Evolutionary conservation across 2,329 filamentous ascomycete species (phyloP).

Genomic region (Ceratocystis diversiconidia): DNA sequence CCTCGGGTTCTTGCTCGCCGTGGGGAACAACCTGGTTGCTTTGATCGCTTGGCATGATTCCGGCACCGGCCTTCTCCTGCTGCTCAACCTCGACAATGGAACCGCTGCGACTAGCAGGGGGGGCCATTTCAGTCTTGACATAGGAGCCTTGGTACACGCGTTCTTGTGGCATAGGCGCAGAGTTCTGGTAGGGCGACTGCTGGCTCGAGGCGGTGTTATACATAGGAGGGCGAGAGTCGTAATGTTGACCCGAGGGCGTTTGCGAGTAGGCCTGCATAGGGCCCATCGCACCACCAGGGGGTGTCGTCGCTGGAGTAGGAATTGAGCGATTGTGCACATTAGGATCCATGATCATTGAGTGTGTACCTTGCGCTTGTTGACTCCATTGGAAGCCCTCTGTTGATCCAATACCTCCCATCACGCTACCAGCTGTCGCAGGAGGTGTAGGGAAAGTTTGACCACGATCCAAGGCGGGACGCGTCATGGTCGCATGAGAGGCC

Average conservation of each 20-base stretch:
- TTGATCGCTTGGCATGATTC: constrained; percentile 40
- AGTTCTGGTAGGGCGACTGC: constrained; percentile 56
- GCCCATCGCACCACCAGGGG: constrained; percentile 62
- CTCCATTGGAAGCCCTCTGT: constrained; percentile 73
- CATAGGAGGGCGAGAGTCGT: constrained; percentile 64
- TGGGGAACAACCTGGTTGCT: constrained; percentile 41
- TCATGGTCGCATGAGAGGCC: constrained; percentile 54
- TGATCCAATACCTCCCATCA: constrained; percentile 58
- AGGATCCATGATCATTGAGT: constrained; percentile 70
- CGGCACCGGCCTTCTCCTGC: constrained; percentile 52
- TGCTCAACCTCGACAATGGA: constrained; percentile 15
- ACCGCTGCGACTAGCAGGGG: constrained; percentile 45
- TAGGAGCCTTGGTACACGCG: constrained; percentile 56
- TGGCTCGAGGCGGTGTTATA: constrained; percentile 60
- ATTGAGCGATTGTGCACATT: constrained; percentile 69
- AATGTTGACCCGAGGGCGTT: constrained; percentile 45
- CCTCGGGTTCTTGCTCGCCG: constrained; percentile 48
- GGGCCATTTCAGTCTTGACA: constrained; percentile 78
- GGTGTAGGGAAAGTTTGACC: constrained; percentile 90
- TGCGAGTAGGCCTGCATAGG: constrained; percentile 63
- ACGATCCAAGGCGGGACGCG: constrained; percentile 64
- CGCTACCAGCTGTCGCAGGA: constrained; percentile 79
- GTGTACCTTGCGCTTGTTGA: constrained; percentile 41
- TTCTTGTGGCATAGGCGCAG: constrained; percentile 45
- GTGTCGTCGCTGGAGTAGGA: constrained; percentile 83